Evolutionary conservation across 179 eudicot genomes (phyloP).

Genomic region (Spinacia oleracea): DNA sequence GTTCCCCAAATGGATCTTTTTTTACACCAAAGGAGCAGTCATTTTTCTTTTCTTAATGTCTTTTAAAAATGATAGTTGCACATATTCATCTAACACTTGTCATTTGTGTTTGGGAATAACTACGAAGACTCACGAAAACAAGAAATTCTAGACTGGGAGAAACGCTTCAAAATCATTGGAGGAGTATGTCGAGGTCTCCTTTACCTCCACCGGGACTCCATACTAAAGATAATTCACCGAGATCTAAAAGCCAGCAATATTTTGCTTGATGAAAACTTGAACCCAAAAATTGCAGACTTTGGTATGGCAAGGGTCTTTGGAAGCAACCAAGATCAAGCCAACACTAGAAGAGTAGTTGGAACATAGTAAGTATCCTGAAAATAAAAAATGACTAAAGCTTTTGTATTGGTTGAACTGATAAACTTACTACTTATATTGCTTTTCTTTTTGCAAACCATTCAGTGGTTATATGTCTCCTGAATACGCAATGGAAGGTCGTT

Average conservation of each 20-base stretch:
- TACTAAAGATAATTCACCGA: background rate
- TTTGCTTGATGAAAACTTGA: background rate
- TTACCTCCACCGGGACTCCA: slow-evolving; percentile 8
- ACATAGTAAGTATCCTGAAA: background rate
- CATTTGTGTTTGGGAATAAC: background rate
- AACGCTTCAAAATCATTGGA: background rate
- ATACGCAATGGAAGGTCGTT: too few relatives aligned
- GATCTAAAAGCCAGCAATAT: slow-evolving; percentile 7
- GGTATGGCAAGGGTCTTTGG: background rate
- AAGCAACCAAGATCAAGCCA: background rate
- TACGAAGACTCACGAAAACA: background rate
- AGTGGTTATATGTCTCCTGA: background rate
- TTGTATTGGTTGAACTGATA: too few relatives aligned
- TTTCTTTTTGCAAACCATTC: background rate
- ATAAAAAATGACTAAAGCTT: background rate
- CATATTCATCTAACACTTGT: background rate
- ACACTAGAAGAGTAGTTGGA: background rate
- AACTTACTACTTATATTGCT: too few relatives aligned
- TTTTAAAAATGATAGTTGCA: background rate
- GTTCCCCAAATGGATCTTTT: too few relatives aligned
- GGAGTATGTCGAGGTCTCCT: slow-evolving; percentile 2
- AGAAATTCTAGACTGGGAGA: background rate
- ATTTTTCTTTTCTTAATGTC: too few relatives aligned
- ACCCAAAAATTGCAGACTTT: background rate
- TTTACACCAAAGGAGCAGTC: too few relatives aligned